These are phyloP conservation scores for Amorphotheca resinae DNA, from an alignment of 495 filamentous ascomycete genomes.

Conservation along the genomic window DNA sequence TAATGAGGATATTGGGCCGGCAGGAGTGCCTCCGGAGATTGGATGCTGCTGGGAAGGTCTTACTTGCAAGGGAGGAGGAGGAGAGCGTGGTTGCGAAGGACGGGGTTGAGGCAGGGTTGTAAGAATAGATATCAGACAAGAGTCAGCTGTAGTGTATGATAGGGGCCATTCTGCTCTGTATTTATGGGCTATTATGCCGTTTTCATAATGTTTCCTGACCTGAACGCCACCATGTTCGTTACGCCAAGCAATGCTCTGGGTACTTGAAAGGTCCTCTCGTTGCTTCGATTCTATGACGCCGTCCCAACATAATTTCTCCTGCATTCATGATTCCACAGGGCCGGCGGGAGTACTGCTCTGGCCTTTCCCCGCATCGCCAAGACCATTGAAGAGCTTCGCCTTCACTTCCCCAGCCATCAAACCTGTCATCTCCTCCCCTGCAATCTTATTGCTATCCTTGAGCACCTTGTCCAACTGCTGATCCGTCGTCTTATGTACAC, in stretches of 20 bases:
- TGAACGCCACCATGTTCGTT: conserved; percentile 8
- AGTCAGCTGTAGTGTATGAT: too few species aligned
- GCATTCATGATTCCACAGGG: background rate
- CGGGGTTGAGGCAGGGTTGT: too few species aligned
- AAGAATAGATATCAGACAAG: too few species aligned
- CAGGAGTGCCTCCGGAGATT: conserved; percentile 45
- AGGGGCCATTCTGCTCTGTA: conserved; percentile 9
- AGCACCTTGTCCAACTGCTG: conserved; percentile 68
- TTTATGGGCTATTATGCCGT: background rate
- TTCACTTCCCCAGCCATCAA: conserved; percentile 75
- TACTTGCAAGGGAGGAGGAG: background rate
- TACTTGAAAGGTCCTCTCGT: background rate
- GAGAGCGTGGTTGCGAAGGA: too few species aligned
- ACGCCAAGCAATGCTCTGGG: conserved; percentile 12
- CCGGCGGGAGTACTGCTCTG: background rate
- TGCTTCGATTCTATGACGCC: background rate
- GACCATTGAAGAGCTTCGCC: conserved; percentile 65
- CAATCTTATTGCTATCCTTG: conserved; percentile 66
- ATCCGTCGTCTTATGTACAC: conserved; percentile 27
- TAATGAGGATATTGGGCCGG: conserved; percentile 51
- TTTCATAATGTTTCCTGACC: conserved; percentile 8
- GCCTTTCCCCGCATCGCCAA: conserved; percentile 27
- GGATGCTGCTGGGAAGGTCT: conserved; percentile 10
- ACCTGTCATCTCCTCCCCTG: conserved; percentile 75
- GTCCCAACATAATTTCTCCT: background rate